A percentile compares a stretch with the other conserved stretches of the same genome.
phyloP scores from a whole-genome alignment of 768 basidiomycete genomes.

The Lactarius pseudohatsudake region DNA sequence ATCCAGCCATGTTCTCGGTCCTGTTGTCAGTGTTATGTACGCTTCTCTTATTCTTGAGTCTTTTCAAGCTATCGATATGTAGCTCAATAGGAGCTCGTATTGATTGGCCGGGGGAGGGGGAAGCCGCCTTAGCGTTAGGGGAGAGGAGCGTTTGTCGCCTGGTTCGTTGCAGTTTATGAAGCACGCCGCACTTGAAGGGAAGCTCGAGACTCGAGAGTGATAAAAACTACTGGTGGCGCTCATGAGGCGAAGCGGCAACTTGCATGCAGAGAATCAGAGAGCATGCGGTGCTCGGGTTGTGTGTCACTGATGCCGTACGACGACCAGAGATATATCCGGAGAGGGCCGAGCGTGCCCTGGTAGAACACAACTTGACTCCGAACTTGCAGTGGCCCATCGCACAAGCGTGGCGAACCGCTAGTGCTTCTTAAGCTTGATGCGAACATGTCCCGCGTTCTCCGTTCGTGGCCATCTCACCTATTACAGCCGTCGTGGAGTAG shows the following conservation, averaged over 20 bases:
- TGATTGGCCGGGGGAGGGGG: not conserved
- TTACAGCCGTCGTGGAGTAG: not conserved
- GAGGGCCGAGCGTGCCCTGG: not conserved
- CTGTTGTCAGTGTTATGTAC: too few species aligned
- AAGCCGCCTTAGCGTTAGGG: not conserved
- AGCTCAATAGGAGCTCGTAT: not conserved
- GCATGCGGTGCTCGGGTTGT: not conserved
- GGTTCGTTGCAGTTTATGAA: too few species aligned
- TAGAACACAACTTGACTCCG: not conserved
- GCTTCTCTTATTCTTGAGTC: too few species aligned
- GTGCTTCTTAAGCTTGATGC: slow-evolving; percentile 19
- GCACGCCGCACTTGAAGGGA: too few species aligned
- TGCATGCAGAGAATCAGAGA: too few species aligned
- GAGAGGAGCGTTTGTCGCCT: too few species aligned
- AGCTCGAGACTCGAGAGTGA: too few species aligned
- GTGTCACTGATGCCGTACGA: too few species aligned
- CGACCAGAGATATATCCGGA: not conserved
- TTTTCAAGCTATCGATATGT: not conserved
- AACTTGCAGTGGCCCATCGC: not conserved
- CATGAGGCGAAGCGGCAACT: too few species aligned
- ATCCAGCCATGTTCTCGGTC: too few species aligned
- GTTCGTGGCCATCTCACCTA: slow-evolving; percentile 3
- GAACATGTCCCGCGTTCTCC: slow-evolving; percentile 11
- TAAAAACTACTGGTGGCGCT: too few species aligned
- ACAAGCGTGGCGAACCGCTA: not conserved